Percentiles rank a stretch among this genome's conserved stretches.
Evolutionary conservation across 2,329 filamentous ascomycete species (phyloP).

Genomic region (Sphaceloma murrayae): DNA sequence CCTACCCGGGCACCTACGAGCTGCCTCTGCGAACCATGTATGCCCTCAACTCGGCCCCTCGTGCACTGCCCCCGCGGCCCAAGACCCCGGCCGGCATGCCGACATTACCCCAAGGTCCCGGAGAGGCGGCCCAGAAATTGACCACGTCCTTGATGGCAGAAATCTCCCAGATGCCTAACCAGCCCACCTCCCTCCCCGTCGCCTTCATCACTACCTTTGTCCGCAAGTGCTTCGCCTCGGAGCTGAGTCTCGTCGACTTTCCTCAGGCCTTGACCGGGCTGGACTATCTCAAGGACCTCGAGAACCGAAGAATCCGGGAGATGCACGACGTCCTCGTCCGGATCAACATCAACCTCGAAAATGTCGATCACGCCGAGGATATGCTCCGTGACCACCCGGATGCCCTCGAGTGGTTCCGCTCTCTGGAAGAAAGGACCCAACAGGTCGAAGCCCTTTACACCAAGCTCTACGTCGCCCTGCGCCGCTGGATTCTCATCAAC

Average conservation of each 20-base stretch:
- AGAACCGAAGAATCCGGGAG: conserved; percentile 50
- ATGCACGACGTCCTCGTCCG: conserved; percentile 45
- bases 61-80: conserved; percentile 27
- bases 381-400: conserved; percentile 45
- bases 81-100: conserved; percentile 24
- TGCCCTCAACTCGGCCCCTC: conserved; percentile 52
- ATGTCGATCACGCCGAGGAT: conserved; percentile 38
- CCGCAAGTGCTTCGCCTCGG: conserved; percentile 47
- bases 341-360: conserved; percentile 41
- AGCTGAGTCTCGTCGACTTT: conserved; percentile 52
- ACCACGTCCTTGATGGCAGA: conserved; percentile 45
- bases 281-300: conserved; percentile 57
- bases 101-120: conserved; percentile 24
- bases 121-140: conserved; percentile 36
- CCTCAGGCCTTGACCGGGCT: conserved; percentile 55
- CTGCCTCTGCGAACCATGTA: conserved; percentile 60
- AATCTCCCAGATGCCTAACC: conserved; percentile 48
- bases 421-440: conserved; percentile 37
- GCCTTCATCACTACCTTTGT: conserved; percentile 55
- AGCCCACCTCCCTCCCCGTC: conserved; percentile 53
- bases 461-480: conserved; percentile 51
- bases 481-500: conserved; percentile 58
- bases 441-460: conserved; percentile 49
- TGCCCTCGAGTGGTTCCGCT: conserved; percentile 45
- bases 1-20: conserved; percentile 54